Base-by-base conservation (phyloP, 2,329 filamentous ascomycete genomes). In the Metarhizium brunneum region DNA sequence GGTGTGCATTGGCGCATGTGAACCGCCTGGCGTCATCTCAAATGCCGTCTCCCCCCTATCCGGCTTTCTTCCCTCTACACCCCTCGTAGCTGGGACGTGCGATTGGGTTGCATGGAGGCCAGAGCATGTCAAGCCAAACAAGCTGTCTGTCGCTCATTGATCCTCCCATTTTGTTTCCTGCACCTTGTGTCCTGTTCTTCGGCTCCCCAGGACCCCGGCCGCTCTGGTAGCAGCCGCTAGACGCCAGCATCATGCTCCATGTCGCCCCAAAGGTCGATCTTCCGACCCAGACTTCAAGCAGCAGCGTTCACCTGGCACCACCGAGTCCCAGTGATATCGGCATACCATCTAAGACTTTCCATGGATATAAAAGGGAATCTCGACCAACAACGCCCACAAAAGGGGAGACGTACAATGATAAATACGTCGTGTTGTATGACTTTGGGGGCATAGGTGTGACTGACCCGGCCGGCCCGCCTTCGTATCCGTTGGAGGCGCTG, bases 361-460 rank as follows among this genome's bases (percentile, higher is more conserved):
- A 36, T 20, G 20, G 49, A 36, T 20, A 25, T 38, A 14, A n/a
- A 18, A 38, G 38, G 29, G 49, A 51, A 18, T 29, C 50, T 13
- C 18, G 38, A 11, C 36, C 52, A 20, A 14, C 16, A 4, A 47
- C 52, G 5, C 42, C 38, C 11, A 32, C 52, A 7, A 11, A 30
- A 16, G 30, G 30, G 8, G 18, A 49, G 52, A 47, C 52, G 13
- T 48, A 50, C 36, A 58, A 57, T 30, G 57, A 58, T 30, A 58
- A 73, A 57, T 74, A 74, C 61, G 71, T 73, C 59, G 64, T 74
- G 20, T 55, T 66, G 40, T 74, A 71, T 47, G 71, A 73, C 56
- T 74, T 72, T 49, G 61, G 58, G 7, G 61, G 65, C 18, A 58
- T 66, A 47, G 70, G 72, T 73, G 25, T 18, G 18, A 11, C 8